Base-by-base conservation (phyloP, 106 monocot genomes). In the Alisma plantagoaquatica region DNA sequence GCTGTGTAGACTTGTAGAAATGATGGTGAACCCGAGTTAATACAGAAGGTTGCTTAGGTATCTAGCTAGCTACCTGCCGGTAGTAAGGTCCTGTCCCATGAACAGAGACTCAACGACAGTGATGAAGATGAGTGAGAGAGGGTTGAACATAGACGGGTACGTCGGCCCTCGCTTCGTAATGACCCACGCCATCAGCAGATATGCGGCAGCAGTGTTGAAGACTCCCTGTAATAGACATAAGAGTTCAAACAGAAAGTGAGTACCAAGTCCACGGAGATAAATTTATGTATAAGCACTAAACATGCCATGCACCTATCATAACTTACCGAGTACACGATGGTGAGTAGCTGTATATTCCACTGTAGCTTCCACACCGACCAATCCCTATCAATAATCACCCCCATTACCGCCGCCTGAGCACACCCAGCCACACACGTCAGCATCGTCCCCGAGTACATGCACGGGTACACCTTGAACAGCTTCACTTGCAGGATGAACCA, bases 71-170 rank as follows among this genome's bases (percentile, higher is more conserved):
- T 4, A 74, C 74, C 68, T 74, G 38, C 74, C 74, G 23, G 51
- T 2, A 26, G 74, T 68, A 51, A 74, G 31, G 3, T 74, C 31
- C 51, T 68, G 56, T 1, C 62, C 68, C 49, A 74, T 68, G 32
- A 74, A 49, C 0, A 68, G 14, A 31, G 57, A 68, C 29, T 68
- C 68, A 9, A 57, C 19, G 21, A 67, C 33, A 0, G 61, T 51
- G 10, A 53, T 62, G 28, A 74, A 74, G 22, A 74, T 61, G 5
- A 79, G 33, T 0, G 79, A 70, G 2, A 79, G 44, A 14, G 79
- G 54, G 26, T 60, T 69, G 48, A 79, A 79, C 59, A 79, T 70
- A 29, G 79, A 23, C 8, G 79, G 69, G 66, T 74, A 79, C 0
- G 63, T 43, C 11, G 79, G 74, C 14, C 79, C 79, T 51, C 60